Base-by-base conservation (phyloP, 2,329 filamentous ascomycete genomes). In the Ceratocystis smalleyi region DNA sequence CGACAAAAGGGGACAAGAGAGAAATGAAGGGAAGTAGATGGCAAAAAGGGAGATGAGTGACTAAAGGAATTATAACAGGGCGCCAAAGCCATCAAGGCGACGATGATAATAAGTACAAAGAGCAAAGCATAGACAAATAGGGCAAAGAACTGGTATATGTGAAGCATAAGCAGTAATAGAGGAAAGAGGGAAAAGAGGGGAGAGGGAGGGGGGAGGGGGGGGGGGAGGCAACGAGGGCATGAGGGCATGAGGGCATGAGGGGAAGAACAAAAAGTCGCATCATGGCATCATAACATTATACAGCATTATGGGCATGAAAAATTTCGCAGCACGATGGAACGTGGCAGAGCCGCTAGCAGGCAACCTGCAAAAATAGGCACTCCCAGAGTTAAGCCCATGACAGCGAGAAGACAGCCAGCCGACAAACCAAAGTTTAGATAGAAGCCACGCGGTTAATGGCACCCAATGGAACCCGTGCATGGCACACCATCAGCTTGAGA, bases 401-500 rank as follows among this genome's bases (percentile, higher is more conserved):
- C 30, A 19, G 17, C 1, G 24, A 15, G 49, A 27, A 43, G 51
- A 61, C 30, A 22, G 51, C 59, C 22, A 49, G 7, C n/a, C 59
- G 43, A 40, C 8, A 45, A 61, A 45, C 27, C 43, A 61, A 19
- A 45, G 6, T 22, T 40, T 49, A 67, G 55, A 67, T 63, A 17
- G 65, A 67, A 43, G 61, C 67, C 27, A 68, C 65, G 2, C 63
- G 63, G 27, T 40, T 67, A 7, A 40, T 27, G 5, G 59, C 59
- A 24, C 45, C 27, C 43, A 82, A 79, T 5, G 91, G 91, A 67
- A 92, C 89, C 71, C 92, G 87, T 17, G 91, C 91, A 72, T 95
- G 90, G 69, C 91, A 95, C 66, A 97, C 91, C 73, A 95, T 84
- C 70, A 97, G 79, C 73, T 92, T 91, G 73, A 97, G 86, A 68